These are phyloP conservation scores for Lasiosphaeris hirsuta DNA, from an alignment of 495 filamentous ascomycete genomes.

Conservation along the genomic window DNA sequence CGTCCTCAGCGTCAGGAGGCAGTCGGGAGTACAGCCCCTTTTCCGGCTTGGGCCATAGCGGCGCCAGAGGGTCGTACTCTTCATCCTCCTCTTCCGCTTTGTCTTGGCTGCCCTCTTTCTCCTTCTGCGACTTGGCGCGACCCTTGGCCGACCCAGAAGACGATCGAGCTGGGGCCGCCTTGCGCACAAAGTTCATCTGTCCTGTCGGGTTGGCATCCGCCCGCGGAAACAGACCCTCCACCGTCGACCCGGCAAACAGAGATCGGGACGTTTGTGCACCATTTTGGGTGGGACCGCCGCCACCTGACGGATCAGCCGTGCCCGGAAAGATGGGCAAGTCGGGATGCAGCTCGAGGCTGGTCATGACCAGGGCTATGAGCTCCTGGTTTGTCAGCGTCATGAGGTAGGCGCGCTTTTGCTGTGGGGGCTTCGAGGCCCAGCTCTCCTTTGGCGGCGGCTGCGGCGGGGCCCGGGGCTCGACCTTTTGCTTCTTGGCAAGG, in stretches of 20 bases:
- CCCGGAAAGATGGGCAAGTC: conserved; percentile 45
- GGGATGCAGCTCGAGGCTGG: conserved; percentile 31
- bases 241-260: conserved; percentile 33
- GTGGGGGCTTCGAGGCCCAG: conserved; percentile 40
- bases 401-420: conserved; percentile 41
- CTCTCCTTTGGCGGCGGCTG: conserved; percentile 31
- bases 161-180: conserved; percentile 23
- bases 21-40: conserved; percentile 49
- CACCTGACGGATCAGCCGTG: conserved; percentile 11
- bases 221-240: conserved; percentile 36
- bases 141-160: conserved; percentile 7
- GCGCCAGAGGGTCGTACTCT: conserved; percentile 44
- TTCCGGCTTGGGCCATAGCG: conserved; percentile 65
- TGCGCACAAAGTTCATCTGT: conserved; percentile 40
- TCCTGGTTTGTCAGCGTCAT: conserved; percentile 35
- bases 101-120: conserved; percentile 21
- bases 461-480: conserved; percentile 5
- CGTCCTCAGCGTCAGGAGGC: conserved; percentile 44
- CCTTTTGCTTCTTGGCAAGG: conserved; percentile 33
- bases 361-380: conserved; percentile 29
- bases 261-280: conserved; percentile 10
- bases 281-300: not conserved
- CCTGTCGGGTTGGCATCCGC: conserved; percentile 35
- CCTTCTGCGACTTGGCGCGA: conserved; percentile 6
- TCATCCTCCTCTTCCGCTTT: conserved; percentile 18